Base-by-base conservation (phyloP, 352 stramenopile genomes). In the Phytopythium oedochilum region DNA sequence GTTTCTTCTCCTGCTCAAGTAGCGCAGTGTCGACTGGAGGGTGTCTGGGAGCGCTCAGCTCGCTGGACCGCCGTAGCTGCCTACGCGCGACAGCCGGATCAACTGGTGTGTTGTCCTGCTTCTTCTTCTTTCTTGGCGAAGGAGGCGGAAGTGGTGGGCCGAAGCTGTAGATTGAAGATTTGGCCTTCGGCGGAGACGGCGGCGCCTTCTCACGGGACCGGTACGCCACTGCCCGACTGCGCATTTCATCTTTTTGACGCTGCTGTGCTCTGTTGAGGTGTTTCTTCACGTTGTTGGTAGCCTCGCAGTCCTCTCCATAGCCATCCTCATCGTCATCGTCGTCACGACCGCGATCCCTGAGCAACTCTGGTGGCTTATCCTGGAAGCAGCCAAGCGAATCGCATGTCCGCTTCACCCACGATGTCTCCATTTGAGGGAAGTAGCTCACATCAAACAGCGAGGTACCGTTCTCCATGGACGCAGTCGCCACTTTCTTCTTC, bases 1-100 rank as follows among this genome's bases (percentile, higher is more conserved):
- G 68, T 28, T 79, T 76, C 20, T 87, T 66, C 54, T 86, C 70
- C 43, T 86, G 61, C 3, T 79, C 62, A 34, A 91, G 65, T 31
- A 88, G 60, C 5, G 51, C 57, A n/a, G 70, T 77, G 47, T 93
- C 78, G 10, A 88, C 70, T 3, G 78, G 70, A 14, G 79, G 63
- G 40, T 86, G 61, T 40, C 86, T 87, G 0, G 83, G 78, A 2
- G 79, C 79, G 45, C 80, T 91, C 12, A 93, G 60, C 53, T 84
- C 66, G 28, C 63, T 89, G 0, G 78, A 66, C 23, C 75, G 66
- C 26, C 71, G 75, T 40, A 82, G 66, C 17, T 93, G 83, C 20
- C 81, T 51, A 48, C 77, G 64, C 31, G 79, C 65, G 1, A 81
- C 45, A 10, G 57, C 70, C 7, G 62, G 62, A 38, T 88, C 70